Evolutionary conservation across 1,139 yeast genomes (phyloP).

Genomic region (Geotrichum fermentans): DNA sequence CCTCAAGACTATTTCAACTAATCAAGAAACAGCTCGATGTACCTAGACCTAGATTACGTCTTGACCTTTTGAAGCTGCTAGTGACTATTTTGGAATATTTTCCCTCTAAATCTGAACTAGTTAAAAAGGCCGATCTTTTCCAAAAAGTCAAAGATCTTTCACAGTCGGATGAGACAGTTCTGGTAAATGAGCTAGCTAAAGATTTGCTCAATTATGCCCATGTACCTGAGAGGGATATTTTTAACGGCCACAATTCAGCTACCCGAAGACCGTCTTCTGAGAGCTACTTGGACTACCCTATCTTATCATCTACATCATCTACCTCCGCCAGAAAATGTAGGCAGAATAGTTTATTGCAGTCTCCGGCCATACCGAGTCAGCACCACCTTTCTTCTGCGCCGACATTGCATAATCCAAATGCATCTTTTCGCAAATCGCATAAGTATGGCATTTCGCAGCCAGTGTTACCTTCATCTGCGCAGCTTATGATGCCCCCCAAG

Average conservation of each 20-base stretch:
- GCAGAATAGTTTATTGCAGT: conserved; percentile 8
- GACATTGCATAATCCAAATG: neutral
- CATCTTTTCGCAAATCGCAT: neutral
- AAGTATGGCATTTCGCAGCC: conserved; percentile 1
- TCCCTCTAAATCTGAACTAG: conserved; percentile 8
- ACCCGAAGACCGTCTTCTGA: neutral
- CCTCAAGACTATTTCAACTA: conserved; percentile 20
- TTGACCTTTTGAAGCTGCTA: conserved; percentile 26
- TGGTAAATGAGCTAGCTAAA: conserved; percentile 17
- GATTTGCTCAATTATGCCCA: conserved; percentile 14
- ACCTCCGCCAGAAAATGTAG: neutral
- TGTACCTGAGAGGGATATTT: neutral
- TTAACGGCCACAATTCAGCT: neutral
- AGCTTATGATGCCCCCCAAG: conserved; percentile 6
- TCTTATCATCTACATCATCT: neutral
- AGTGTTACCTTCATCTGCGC: neutral
- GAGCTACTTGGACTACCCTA: too few relatives aligned
- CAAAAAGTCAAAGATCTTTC: neutral
- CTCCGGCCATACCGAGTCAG: conserved; percentile 1
- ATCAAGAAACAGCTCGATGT: conserved; percentile 23
- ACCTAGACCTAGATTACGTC: conserved; percentile 25
- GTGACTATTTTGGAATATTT: conserved; percentile 18
- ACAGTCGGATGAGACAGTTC: conserved; percentile 15
- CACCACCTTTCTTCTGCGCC: conserved; percentile 2
- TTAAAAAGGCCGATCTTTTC: conserved; percentile 12